A percentile compares a stretch with the other conserved stretches of the same genome.
These are phyloP conservation scores for Mucor indicus DNA, from an alignment of 371 early-diverging fungal species.

Conservation along the genomic window DNA sequence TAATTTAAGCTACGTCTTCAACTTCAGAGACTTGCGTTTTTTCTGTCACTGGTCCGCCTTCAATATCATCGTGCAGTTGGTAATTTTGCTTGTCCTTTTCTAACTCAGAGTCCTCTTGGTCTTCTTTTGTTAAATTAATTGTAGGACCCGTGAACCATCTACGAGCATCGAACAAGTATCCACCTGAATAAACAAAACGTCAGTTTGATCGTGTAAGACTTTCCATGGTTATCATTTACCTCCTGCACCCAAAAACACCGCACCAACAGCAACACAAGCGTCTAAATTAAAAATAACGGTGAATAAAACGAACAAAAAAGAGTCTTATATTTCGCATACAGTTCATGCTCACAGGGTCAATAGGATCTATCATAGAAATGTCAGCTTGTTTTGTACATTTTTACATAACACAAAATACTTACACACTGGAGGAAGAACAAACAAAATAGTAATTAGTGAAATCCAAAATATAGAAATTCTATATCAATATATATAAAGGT, in stretches of 20 bases:
- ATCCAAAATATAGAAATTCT: conserved; percentile 47
- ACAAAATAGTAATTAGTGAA: conserved; percentile 48
- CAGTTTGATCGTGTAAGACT: too few species aligned
- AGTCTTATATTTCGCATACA: conserved; percentile 26
- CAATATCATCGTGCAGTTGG: background rate
- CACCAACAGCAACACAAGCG: conserved; percentile 40
- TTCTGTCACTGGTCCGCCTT: too few species aligned
- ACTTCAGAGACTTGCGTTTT: too few species aligned
- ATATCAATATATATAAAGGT: background rate
- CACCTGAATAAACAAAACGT: too few species aligned
- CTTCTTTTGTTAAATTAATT: conserved; percentile 24
- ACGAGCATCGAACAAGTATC: conserved; percentile 47
- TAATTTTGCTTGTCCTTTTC: conserved; percentile 20
- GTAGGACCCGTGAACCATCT: conserved; percentile 47
- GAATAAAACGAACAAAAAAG: background rate
- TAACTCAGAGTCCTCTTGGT: conserved; percentile 24
- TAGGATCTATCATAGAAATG: conserved; percentile 30
- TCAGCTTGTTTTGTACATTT: too few species aligned
- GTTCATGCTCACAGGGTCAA: conserved; percentile 53
- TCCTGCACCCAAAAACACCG: conserved; percentile 37
- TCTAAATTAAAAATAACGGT: conserved; percentile 8
- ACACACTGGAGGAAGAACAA: conserved; percentile 48
- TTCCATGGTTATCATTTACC: conserved; percentile 11
- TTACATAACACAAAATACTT: background rate
- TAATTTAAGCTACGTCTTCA: too few species aligned